phyloP scores from a whole-genome alignment of 306 rosid genomes.

The Gastrolobium bilobum region DNA sequence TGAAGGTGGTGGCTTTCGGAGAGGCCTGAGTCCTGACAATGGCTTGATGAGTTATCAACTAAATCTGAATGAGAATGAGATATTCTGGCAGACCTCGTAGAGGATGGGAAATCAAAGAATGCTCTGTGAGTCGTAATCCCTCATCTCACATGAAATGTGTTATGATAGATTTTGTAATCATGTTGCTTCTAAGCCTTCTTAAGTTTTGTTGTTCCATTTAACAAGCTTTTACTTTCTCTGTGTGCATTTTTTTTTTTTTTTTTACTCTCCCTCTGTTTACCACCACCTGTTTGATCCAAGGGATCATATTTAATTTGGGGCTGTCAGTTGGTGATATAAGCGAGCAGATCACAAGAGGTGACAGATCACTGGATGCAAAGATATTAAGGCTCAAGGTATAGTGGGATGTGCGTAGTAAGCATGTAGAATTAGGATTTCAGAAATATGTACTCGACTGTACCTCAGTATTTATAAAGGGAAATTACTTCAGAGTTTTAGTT shows the following conservation, averaged over 20 bases:
- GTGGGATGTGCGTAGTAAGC: too few species aligned
- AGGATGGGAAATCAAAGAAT: background rate
- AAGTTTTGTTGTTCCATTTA: slow-evolving; percentile 8
- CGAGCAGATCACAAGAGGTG: too few species aligned
- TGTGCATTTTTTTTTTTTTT: background rate
- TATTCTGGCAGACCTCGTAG: slow-evolving; percentile 12
- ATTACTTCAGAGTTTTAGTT: too few species aligned
- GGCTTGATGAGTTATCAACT: slow-evolving; percentile 8
- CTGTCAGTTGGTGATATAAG: too few species aligned
- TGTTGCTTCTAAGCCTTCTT: slow-evolving; percentile 21
- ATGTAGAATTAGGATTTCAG: too few species aligned
- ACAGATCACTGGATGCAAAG: too few species aligned
- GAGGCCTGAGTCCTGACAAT: background rate
- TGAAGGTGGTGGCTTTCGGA: background rate
- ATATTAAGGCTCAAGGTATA: too few species aligned
- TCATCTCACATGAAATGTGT: slow-evolving; percentile 24
- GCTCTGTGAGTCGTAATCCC: background rate
- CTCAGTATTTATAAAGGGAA: too few species aligned
- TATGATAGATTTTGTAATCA: slow-evolving; percentile 8
- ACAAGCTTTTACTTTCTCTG: background rate
- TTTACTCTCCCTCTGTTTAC: background rate
- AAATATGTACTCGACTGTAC: too few species aligned
- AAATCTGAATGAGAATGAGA: slow-evolving; percentile 2
- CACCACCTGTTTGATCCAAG: too few species aligned
- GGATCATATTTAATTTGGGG: too few species aligned